Base-by-base conservation (phyloP, 2,329 filamentous ascomycete species). In the Pestalotiopsis sp. region DNA sequence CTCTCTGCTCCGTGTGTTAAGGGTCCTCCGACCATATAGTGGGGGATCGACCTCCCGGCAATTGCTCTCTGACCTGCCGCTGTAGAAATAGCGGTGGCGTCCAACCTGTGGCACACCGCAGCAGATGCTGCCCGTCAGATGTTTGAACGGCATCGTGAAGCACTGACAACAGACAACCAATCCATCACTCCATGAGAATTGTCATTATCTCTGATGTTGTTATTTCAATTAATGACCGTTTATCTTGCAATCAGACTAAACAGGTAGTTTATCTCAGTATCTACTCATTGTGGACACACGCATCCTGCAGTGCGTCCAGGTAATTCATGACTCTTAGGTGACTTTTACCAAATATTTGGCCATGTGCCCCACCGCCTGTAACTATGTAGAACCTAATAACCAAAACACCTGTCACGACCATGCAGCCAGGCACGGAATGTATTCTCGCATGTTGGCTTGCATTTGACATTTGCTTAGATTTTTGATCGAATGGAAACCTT, bases 41-140 rank as follows among this genome's bases (percentile, higher is more conserved):
- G 59, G 59, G 59, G 59, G 59, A 62, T 62, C 59, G 59, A 36
- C 59, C 45, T 23, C 31, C 31, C 31, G 45, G 45, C 17, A 52
- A 52, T 52, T 52, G 31, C 31, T 36, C 31, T 7, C 31, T 36
- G 31, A 36, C 31, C 45, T 52, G 45, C 45, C 45, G 45, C 45
- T 20, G 17, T 52, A n/a, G 45, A 20, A n/a, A 52, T 9, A n/a
- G 9, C 45, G 45, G 14, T 52, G 45, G 45, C 45, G 17, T 52
- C 20, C n/a, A 23, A n/a, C 3, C 14, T 52, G 45, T 52, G n/a
- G 45, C 45, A n/a, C 45, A 52, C 45, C n/a, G 17, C 17, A 49
- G n/a, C n/a, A 14, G n/a, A 14, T 49, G 41, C 4, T 14, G 25
- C 7, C 14, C 3, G 20, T 23, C 45, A 9, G 31, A 36, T 9